Conservation (phyloP, 306 rosid species). For the Cucumis melo region DNA sequence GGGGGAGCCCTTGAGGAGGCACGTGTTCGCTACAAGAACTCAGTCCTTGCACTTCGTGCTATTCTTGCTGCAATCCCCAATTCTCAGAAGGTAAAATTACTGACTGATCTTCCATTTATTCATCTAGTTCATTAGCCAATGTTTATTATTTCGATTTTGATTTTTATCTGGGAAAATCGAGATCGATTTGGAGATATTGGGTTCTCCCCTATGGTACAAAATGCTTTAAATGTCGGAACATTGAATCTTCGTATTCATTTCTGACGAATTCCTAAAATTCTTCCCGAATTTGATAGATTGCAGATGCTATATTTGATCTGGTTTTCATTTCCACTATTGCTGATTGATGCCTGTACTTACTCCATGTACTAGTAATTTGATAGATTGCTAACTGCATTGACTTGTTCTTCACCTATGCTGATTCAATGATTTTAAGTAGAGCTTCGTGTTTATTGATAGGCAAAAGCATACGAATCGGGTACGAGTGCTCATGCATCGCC, state of each 20-base stretch:
- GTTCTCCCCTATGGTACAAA: background rate
- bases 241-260: background rate
- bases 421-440: background rate
- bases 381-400: background rate
- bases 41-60: conserved; percentile 57
- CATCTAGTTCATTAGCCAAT: background rate
- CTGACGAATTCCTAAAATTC: background rate
- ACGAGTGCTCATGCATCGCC: conserved; percentile 27
- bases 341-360: background rate
- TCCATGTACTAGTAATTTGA: background rate
- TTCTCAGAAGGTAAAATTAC: conserved; percentile 45
- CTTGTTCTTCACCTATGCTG: background rate
- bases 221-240: background rate
- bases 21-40: conserved; percentile 55
- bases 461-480: conserved; percentile 34
- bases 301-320: background rate
- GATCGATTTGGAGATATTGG: background rate
- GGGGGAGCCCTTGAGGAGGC: conserved; percentile 89
- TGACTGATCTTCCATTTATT: background rate
- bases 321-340: background rate
- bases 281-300: background rate
- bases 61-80: conserved; percentile 60
- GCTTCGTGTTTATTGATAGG: conserved; percentile 21
- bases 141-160: background rate
- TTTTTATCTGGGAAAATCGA: background rate